These are phyloP conservation scores for Septoria linicola DNA, from an alignment of 2,329 filamentous ascomycete species.

Conservation along the genomic window DNA sequence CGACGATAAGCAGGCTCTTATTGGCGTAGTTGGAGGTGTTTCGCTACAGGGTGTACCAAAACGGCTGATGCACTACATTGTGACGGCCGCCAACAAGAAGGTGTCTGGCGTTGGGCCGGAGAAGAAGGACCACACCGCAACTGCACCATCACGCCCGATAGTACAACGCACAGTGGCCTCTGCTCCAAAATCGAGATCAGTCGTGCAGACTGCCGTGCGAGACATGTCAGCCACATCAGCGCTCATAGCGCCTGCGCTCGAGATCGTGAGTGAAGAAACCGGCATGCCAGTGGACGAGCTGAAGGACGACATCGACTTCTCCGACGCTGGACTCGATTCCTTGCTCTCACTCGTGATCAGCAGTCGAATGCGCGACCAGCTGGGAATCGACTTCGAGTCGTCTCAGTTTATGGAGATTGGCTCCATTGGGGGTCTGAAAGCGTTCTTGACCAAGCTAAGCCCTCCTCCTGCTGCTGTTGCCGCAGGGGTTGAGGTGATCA, in stretches of 20 bases:
- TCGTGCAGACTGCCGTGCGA: no score
- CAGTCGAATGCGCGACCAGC: constrained; percentile 31
- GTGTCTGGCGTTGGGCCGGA: not conserved
- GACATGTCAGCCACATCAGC: constrained; percentile 1
- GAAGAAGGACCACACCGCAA: no score
- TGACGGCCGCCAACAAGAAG: constrained; percentile 23
- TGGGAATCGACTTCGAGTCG: constrained; percentile 27
- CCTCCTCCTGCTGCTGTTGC: constrained; percentile 7
- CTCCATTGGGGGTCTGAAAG: constrained; percentile 17
- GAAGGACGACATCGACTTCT: constrained; percentile 31
- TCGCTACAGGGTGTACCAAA: constrained; percentile 26
- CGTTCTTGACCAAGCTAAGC: constrained; percentile 7
- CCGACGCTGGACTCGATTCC: constrained; percentile 36
- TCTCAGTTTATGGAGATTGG: constrained; percentile 25
- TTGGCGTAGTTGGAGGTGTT: constrained; percentile 34
- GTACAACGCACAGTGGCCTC: not conserved
- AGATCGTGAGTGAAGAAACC: constrained; percentile 36
- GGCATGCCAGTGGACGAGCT: constrained; percentile 32
- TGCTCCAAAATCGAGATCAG: no score
- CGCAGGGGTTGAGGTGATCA: constrained; percentile 1
- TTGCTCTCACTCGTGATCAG: constrained; percentile 31
- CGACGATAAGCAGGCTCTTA: constrained; percentile 30
- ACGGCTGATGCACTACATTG: constrained; percentile 26
- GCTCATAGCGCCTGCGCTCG: constrained; percentile 8
- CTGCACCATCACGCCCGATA: not conserved